phyloP scores from a whole-genome alignment of 106 monocot genomes.

The Dendrobium chrysotoxum region DNA sequence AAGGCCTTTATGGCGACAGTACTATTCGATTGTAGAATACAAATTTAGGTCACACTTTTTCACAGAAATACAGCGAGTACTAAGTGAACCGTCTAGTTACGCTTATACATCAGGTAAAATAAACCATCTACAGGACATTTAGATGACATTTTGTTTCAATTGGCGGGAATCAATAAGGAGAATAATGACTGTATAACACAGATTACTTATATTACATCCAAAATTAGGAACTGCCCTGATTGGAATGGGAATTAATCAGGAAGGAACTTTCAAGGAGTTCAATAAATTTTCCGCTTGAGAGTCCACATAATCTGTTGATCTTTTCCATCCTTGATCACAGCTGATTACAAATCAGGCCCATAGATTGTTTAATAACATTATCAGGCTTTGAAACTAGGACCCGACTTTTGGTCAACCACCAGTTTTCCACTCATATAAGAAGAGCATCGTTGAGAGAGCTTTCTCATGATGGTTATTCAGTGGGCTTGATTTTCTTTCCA shows the following conservation, averaged over 20 bases:
- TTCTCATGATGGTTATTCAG: background rate
- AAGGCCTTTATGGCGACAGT: background rate
- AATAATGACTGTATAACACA: background rate
- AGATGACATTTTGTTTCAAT: background rate
- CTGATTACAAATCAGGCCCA: background rate
- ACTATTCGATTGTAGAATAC: background rate
- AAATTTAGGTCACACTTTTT: background rate
- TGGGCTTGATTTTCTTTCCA: background rate
- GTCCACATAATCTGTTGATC: background rate
- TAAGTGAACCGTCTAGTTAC: background rate
- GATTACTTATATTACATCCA: background rate
- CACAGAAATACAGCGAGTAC: background rate
- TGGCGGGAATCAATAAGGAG: background rate
- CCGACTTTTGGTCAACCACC: no score
- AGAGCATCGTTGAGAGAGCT: background rate
- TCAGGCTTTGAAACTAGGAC: no score
- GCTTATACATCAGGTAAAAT: background rate
- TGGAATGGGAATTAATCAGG: background rate
- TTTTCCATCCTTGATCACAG: background rate
- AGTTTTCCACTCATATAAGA: no score
- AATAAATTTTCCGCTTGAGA: background rate
- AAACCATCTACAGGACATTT: background rate
- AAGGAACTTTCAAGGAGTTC: no score
- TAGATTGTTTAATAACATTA: no score
- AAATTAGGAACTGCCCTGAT: background rate